Base-by-base conservation (phyloP, 306 rosid species). In the Cotoneaster glaucophyllus region DNA sequence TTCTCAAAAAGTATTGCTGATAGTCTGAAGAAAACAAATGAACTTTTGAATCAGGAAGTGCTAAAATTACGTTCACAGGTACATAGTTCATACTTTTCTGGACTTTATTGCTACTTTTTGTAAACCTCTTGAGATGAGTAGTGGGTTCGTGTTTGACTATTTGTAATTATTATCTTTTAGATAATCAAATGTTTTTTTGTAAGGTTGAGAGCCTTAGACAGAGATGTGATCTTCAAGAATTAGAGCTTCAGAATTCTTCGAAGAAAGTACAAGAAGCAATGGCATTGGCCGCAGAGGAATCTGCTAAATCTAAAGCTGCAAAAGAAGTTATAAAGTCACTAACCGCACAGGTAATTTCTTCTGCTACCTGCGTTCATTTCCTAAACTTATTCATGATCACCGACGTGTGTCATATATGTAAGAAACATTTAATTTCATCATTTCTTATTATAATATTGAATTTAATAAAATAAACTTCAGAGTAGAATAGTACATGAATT, bases 251-350 rank as follows among this genome's bases (percentile, higher is more conserved):
- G 78, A 90, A 85, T 83, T 91, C 96, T 52, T 74, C 82, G 54
- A 96, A 82, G 89, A 92, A 86, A 83, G 85, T 91, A 77, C 91
- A 93, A 73, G 97, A 96, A 73, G 96, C 97, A 76, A 84, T 85
- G 82, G 81, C 93, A 69, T 50, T 87, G 67, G 97, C 93, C 78
- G 85, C 96, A 4, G 99, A 96, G 77, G 99, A 96, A 79, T 84
- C 97, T 84, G 81, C 86, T 41, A 96, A 89, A 86, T 89, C 87
- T 80, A 85, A 82, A 83, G 93, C 96, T 56, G 98, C 97, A 34
- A 96, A 96, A 87, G 98, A 96, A 85, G 99, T 90, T 76, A 96
- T 96, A 74, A 96, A 89, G 86, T 86, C 95, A 54, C 96, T 96
- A 44, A 84, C 99, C 1, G 88, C 97, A 64, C 96, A 96, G 99